A percentile compares a stretch with the other conserved stretches of the same genome.
Conservation (phyloP, 805 yeast species). For the Schizosaccharomyces japonicus region DNA sequence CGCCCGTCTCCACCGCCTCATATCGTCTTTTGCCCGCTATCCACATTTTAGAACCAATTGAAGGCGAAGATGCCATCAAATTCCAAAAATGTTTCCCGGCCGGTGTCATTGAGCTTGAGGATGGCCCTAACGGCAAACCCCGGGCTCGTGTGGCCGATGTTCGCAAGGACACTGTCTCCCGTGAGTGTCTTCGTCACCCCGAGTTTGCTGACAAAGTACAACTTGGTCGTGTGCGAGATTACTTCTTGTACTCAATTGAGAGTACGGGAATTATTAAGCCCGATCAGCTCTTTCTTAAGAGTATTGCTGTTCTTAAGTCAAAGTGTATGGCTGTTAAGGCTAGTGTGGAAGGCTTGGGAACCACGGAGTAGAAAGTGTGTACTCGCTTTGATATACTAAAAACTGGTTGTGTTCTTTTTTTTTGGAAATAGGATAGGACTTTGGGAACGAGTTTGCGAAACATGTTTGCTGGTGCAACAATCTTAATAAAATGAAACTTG, state of each 20-base stretch:
- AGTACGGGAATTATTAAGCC: constrained; percentile 93
- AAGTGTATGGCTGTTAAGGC: constrained; percentile 20
- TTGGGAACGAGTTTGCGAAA: too few species aligned
- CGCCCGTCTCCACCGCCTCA: constrained; percentile 92
- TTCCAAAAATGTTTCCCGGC: constrained; percentile 80
- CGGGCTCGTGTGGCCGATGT: constrained; percentile 71
- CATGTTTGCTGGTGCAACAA: too few species aligned
- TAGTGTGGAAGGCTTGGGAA: neutral
- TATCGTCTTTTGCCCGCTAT: constrained; percentile 80
- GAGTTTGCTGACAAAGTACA: constrained; percentile 76
- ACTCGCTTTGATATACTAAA: too few species aligned
- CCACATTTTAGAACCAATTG: constrained; percentile 45
- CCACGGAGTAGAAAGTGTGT: too few species aligned
- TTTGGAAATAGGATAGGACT: too few species aligned
- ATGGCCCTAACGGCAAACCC: constrained; percentile 17
- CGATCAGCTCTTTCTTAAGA: constrained; percentile 80
- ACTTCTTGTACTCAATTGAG: constrained; percentile 84
- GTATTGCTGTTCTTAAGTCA: constrained; percentile 60
- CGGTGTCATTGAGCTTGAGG: constrained; percentile 63
- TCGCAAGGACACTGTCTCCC: constrained; percentile 84
- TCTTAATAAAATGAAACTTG: too few species aligned
- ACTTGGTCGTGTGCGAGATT: constrained; percentile 75
- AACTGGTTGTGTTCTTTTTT: too few species aligned
- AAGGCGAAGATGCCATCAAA: constrained; percentile 49
- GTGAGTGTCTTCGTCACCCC: constrained; percentile 84